Percentiles rank a stretch among this genome's conserved stretches.
These are phyloP conservation scores for Eucalyptus erythrocorys DNA, from an alignment of 345 rosid species.

Conservation along the genomic window DNA sequence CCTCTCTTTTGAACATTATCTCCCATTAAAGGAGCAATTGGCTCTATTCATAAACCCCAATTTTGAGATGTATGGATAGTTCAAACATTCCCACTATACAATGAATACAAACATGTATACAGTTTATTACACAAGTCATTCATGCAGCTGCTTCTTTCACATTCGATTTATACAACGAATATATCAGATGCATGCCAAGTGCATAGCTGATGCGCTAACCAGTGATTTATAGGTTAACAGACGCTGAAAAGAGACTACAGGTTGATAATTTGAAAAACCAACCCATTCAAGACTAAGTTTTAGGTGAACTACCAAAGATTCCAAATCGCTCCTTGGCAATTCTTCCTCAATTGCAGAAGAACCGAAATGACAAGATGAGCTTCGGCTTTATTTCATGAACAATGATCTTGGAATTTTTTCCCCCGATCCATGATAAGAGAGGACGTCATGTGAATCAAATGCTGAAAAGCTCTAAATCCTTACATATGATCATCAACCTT, in stretches of 20 bases:
- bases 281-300: not conserved
- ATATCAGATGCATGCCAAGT: not conserved
- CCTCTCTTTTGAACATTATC: constrained; percentile 54
- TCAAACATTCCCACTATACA: not conserved
- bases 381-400: not conserved
- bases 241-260: not conserved
- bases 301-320: not conserved
- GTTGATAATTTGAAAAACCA: not conserved
- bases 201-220: not conserved
- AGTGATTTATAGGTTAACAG: not conserved
- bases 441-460: not conserved
- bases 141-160: not conserved
- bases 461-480: not conserved
- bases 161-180: not conserved
- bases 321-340: not conserved
- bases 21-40: constrained; percentile 18
- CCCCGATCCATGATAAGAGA: not conserved
- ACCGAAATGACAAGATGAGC: not conserved
- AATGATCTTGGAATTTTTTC: not conserved
- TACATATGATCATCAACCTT: not conserved
- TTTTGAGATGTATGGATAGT: not conserved
- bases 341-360: not conserved
- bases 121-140: not conserved
- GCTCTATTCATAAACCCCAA: not conserved
- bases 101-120: not conserved